Base-by-base conservation (phyloP, 106 monocot genomes). In the Phalaenopsis aphrodite region DNA sequence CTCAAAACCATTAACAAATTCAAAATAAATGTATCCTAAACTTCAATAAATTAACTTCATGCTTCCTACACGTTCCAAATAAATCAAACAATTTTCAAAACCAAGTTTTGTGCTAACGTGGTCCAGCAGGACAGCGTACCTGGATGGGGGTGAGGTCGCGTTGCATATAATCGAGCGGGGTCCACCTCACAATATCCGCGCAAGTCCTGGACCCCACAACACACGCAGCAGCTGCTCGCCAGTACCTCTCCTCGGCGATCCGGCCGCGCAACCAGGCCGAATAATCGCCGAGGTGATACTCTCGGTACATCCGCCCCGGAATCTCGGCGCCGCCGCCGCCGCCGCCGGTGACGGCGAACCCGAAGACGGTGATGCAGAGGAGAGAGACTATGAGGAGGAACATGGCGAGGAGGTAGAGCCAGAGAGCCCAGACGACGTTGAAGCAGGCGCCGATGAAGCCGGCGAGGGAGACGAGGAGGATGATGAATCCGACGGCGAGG, bases 391-490 rank as follows among this genome's bases (percentile, higher is more conserved):
- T 90, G 79, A 98, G 97, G 68, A 94, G 76, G 61, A 98, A 75
- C 87, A 92, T 88, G 82, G 84, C 85, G 69, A 87, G 45, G 78
- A 98, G 94, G 89, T 97, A 97, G 78, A 97, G 84, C 88, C 94
- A 94, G 68, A 97, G 87, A 2, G 90, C 97, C 82, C 87, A 89
- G 0, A 85, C 84, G 4, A 94, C 80, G 84, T 89, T 87, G 87
- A 90, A 98, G 84, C 94, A 98, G 2, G 94, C 89, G 11, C 97
- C 97, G 8, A 94, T 76, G 79, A 98, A 92, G 9, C 97, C 97
- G 16, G 88, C 81, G 0, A 98, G 90, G 42, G 97, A 98, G 64
- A 98, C 90, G 49, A 98, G 79, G 79, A 98, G 94, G 58, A 98
- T 77, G 16, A 98, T 78, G 85, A 98, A 98, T 30, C 97, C 97